Evolutionary conservation across 164 flowering plant species (phyloP).

Genomic region (Vitis rotundifolia): DNA sequence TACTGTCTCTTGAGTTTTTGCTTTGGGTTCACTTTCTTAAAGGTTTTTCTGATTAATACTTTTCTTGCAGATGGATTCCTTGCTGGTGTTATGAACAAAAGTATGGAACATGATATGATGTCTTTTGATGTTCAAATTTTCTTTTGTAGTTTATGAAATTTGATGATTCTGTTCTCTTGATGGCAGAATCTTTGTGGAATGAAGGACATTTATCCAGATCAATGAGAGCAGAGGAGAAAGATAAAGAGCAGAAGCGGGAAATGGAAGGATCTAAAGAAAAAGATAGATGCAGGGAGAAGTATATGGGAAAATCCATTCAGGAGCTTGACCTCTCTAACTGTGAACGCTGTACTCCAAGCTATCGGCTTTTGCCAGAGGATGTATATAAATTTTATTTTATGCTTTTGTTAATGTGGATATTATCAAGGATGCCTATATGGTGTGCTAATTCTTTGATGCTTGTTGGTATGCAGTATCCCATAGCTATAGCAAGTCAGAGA

Average conservation of each 20-base stretch:
- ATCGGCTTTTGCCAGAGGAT: constrained; percentile 70
- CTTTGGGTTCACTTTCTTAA: background rate
- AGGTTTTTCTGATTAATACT: constrained; percentile 14
- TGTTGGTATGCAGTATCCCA: constrained; percentile 55
- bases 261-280: constrained; percentile 55
- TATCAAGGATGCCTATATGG: background rate
- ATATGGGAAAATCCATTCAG: constrained; percentile 62
- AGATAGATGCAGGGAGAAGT: constrained; percentile 52
- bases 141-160: background rate
- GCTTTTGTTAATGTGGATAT: background rate
- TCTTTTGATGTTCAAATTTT: background rate
- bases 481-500: constrained; percentile 62
- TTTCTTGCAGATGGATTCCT: constrained; percentile 67
- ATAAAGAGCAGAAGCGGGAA: constrained; percentile 59
- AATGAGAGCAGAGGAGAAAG: constrained; percentile 50
- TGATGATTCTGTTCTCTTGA: constrained; percentile 3
- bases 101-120: constrained; percentile 33
- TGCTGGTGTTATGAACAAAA: constrained; percentile 63
- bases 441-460: background rate
- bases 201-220: constrained; percentile 47
- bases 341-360: constrained; percentile 69
- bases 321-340: constrained; percentile 73
- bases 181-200: constrained; percentile 47
- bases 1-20: background rate
- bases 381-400: constrained; percentile 28